Percentiles rank a stretch among this genome's conserved stretches.
Evolutionary conservation across 2,329 filamentous ascomycete species (phyloP).

Genomic region (Bipolaris victoriae): DNA sequence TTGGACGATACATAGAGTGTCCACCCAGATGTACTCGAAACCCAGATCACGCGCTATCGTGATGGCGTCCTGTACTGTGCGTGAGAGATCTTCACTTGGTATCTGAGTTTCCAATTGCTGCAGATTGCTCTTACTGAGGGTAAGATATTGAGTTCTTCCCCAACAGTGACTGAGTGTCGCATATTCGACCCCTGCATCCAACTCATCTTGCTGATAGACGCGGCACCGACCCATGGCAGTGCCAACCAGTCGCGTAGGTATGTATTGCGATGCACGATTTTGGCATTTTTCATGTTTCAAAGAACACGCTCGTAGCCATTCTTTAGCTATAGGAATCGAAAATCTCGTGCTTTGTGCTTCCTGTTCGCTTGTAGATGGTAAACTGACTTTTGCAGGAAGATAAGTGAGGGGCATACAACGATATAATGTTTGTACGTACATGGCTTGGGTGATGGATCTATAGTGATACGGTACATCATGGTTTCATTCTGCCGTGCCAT

Average conservation of each 20-base stretch:
- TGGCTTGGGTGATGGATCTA: not conserved
- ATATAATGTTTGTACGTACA: not conserved
- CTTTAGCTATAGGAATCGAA: not conserved
- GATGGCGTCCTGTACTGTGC: not conserved
- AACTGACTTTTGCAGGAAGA: not conserved
- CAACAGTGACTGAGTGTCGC: not conserved
- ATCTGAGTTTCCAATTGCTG: not conserved
- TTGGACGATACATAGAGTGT: slow-evolving; percentile 1
- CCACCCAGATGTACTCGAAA: not conserved
- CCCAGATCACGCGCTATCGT: not conserved
- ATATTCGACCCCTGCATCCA: not conserved
- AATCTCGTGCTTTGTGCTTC: not conserved
- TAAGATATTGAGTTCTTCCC: not conserved
- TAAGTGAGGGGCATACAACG: not conserved
- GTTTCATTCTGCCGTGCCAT: not conserved
- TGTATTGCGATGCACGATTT: not conserved
- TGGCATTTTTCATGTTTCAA: not conserved
- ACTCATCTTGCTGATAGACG: not conserved
- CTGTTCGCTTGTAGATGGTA: not conserved
- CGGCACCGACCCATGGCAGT: not conserved
- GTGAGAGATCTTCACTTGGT: not conserved
- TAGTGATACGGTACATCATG: not conserved
- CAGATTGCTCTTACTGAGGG: not conserved
- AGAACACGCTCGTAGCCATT: not conserved
- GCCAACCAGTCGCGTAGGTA: not conserved